Evolutionary conservation across 1,284 basidiomycete species (phyloP), one percentile per base, ranked within the genome.

Genomic region (Neonothopanus nambi): DNA sequence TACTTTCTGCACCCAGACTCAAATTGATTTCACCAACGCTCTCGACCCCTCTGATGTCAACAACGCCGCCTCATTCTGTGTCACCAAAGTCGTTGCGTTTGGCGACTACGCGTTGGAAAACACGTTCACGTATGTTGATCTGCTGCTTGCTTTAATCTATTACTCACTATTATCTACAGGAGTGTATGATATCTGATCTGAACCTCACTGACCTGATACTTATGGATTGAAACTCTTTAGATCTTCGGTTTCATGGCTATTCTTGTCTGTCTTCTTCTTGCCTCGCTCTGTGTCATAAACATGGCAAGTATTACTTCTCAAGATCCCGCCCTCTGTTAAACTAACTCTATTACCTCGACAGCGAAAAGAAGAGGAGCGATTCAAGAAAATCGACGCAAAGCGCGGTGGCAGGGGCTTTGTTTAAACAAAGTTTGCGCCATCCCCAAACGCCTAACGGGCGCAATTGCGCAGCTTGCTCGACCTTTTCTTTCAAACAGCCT

Each of bases 211-310:
- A 33, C 30, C 13, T 42, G 41, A 42, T 42, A 26, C 41, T 42
- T 26, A 42, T 26, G 13, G 26, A 20, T n/a, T n/a, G n/a, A n/a
- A 12, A 26, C 28, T 24, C 30, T 23, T 12, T 35, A 60, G 59
- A 73, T 89, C 30, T 94, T 92, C 67, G 91, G 90, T 39, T 93
- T 85, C 70, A 91, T 91, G 80, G 83, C 85, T n/a, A 78, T 93
- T 60, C 75, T 91, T 54, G 70, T 89, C 42, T 75, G 76, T 54
- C 75, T 94, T 59, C 82, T 93, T 69, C 73, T 95, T 48, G 82
- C 87, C 7, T 86, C 89, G 23, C 76, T 89, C 55, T 93, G 91
- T 72, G 81, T 94, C 48, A 92, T 95, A 67, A 91, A 89, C 65
- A 86, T 82, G 81, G 89, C 88, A 52, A 43, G 70, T 63, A 39